Base-by-base conservation (phyloP, 148 eudicot genomes). In the Silene conica region DNA sequence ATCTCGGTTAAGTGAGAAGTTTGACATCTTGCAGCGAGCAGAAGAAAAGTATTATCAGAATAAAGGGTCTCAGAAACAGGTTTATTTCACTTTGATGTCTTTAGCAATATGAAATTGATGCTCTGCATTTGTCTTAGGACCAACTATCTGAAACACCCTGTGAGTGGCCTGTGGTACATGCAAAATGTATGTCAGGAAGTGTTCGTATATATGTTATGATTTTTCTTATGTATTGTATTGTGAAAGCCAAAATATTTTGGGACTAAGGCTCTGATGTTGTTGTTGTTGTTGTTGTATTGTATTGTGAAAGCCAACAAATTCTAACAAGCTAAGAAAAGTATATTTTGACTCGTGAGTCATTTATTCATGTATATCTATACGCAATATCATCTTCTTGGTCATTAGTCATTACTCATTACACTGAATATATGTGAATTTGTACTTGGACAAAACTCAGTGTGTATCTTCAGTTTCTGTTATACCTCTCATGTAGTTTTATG, bases 41-140 rank as follows among this genome's bases (percentile, higher is more conserved):
- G 98, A 93, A 89, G 98, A 93, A 76, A 86, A 82, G 52, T 91
- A 89, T 75, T 89, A 91, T 70, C 83, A 73, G 74, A 86, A 78
- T 60, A 87, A 80, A 81, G 73, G 65, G 67, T 70, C 80, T 22
- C 84, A 84, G 64, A 85, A 84, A 74, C 83, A 86, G 96, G 97
- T 93, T n/a, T 1, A 23, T 66, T 52, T 72, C 52, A 65, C 66
- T 14, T 63, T 43, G 45, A 21, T 11, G 34, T 31, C 70, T 48
- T 28, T 34, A 10, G 25, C 5, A 28, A 20, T 14, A 43, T 48
- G 77, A 8, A 31, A 23, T 41, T 25, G 45, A 21, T 67, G 54
- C 57, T 59, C 2, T 67, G 25, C 64, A 22, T 22, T 31, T 31
- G 34, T 31, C 5, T 31, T 31, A 31, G 34, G 34, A 25, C 25